Evolutionary conservation across 768 basidiomycete genomes (phyloP), one percentile per base, ranked within the genome.

Genomic region (Gymnopilus dilepis): DNA sequence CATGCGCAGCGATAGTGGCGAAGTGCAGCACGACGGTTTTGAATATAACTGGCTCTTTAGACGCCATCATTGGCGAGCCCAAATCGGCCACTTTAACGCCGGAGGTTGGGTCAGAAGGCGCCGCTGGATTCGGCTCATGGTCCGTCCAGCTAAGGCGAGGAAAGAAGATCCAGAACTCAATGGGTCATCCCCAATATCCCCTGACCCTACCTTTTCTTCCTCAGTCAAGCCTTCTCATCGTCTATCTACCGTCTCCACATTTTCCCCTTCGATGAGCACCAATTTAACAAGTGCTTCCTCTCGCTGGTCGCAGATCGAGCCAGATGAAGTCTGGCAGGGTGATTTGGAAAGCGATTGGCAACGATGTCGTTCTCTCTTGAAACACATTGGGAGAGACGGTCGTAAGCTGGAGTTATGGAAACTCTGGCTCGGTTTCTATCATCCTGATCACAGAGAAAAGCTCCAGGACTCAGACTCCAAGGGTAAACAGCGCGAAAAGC

Each of bases 1-100:
- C 76, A 94, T 94, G 92, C 89, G 89, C 41, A 84, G 86, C 28
- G 86, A 90, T 65, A 77, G 78, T 22, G 84, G 90, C 53, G 84
- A 89, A 67, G 88, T 92, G 2, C 90, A 92, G 66, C 83, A 89
- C 65, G 91, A 93, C 66, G 92, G 92, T 54, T 94, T 92, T 67
- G 90, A 94, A 73, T 94, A 94, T 75, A 94, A 92, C 70, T 92
- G 89, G 85, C 71, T 78, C 61, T 95, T 94, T 66, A 84, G 89
- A 17, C 73, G 76, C 33, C 80, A 83, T 51, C 73, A 86, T 50
- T 95, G 92, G 92, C 82, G 84, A 17, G 76, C 90, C 0, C 75
- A 82, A 54, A 79, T 87, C 1, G 89, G 91, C 8, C 67, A 76
- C 24, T 68, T 88, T 42, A 85, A 85, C 69, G 75, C 84, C 6